A percentile compares a stretch with the other conserved stretches of the same genome.
Conservation (phyloP, 345 rosid genomes). For the Salix exigua region DNA sequence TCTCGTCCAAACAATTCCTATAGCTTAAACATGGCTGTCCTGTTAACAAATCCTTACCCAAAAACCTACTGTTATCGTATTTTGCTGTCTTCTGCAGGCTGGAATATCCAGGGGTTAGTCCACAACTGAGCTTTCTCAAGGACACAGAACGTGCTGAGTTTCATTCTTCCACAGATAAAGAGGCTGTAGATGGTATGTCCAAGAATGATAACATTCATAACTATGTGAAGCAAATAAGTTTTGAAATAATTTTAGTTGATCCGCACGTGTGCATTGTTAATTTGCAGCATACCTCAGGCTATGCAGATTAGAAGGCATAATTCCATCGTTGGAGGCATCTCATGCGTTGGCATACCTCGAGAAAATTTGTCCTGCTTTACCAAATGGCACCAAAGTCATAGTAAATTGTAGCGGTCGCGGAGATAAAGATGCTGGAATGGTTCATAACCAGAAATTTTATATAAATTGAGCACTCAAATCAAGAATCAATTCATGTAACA, state of each 20-base stretch:
- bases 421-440: conserved; percentile 50
- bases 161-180: conserved; percentile 58
- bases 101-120: conserved; percentile 81
- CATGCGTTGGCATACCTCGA: conserved; percentile 77
- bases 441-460: background rate
- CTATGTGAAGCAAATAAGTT: background rate
- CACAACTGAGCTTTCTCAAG: conserved; percentile 67
- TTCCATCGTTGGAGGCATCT: conserved; percentile 71
- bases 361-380: conserved; percentile 56
- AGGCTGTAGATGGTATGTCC: conserved; percentile 62
- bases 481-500: too few relatives aligned
- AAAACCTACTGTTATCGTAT: too few relatives aligned
- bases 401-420: conserved; percentile 78
- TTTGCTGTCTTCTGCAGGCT: conserved; percentile 34
- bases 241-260: too few relatives aligned
- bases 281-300: conserved; percentile 49
- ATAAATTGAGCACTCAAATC: background rate
- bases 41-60: too few relatives aligned
- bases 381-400: conserved; percentile 51
- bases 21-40: too few relatives aligned
- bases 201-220: background rate
- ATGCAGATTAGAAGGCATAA: conserved; percentile 67
- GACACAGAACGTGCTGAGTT: conserved; percentile 68
- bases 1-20: too few relatives aligned
- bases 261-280: background rate